Conservation (phyloP, 306 rosid species). For the Astragalus membranaceus region DNA sequence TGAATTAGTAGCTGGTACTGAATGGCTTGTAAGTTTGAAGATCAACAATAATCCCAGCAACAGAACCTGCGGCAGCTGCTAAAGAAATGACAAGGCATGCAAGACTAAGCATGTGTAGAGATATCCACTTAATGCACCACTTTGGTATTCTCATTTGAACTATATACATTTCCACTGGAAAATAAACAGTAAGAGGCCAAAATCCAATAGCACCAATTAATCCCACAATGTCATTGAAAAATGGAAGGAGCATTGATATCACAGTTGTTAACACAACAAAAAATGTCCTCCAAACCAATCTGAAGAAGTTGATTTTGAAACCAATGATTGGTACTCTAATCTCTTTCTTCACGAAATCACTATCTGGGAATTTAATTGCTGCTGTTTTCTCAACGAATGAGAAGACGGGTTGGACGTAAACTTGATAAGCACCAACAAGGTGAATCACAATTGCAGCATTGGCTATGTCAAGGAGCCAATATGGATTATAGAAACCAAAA, state of each 20-base stretch:
- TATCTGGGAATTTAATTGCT: conserved; percentile 9
- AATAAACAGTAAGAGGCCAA: conserved; percentile 49
- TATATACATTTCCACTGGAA: conserved; percentile 40
- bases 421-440: conserved; percentile 45
- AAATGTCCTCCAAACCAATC: conserved; percentile 36
- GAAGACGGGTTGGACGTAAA: conserved; percentile 35
- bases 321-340: conserved; percentile 10
- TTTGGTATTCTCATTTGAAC: conserved; percentile 24
- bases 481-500: conserved; percentile 37
- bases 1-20: not conserved
- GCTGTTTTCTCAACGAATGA: conserved; percentile 18
- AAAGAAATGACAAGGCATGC: conserved; percentile 16
- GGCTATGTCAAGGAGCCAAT: conserved; percentile 41
- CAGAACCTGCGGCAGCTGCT: conserved; percentile 29
- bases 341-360: conserved; percentile 13
- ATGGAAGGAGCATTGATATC: conserved; percentile 37
- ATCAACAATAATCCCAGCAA: conserved; percentile 27
- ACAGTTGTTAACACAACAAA: conserved; percentile 27
- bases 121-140: conserved; percentile 29
- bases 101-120: conserved; percentile 27
- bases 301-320: conserved; percentile 27
- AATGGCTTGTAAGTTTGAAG: conserved; percentile 32
- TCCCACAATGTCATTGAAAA: conserved; percentile 40
- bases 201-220: conserved; percentile 37
- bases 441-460: conserved; percentile 36